Conservation (phyloP, 2,329 filamentous ascomycete species). For the Exophiala oligosperma region DNA sequence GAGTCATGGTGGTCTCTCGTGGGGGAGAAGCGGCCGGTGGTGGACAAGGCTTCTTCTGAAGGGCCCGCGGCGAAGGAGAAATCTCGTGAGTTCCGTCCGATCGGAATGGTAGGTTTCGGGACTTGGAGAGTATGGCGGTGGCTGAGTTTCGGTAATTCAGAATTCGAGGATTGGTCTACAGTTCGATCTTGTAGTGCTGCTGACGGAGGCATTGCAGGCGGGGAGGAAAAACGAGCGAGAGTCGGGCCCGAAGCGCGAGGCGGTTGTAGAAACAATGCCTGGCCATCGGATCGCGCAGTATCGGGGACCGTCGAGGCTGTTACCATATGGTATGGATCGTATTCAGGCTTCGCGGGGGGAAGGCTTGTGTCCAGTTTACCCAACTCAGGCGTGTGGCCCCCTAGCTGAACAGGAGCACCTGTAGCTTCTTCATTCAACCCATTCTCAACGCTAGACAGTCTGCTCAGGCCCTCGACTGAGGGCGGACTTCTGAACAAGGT, state of each 20-base stretch:
- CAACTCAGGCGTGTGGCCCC: slow-evolving; percentile 30
- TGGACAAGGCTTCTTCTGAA: slow-evolving; percentile 61
- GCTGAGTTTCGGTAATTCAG: slow-evolving; percentile 61
- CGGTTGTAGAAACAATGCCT: slow-evolving; percentile 1
- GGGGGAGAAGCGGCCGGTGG: slow-evolving; percentile 81
- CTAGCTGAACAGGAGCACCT: slow-evolving; percentile 29
- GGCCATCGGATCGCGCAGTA: slow-evolving; percentile 27
- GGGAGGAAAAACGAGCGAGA: slow-evolving; percentile 42
- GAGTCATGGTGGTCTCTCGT: slow-evolving; percentile 42
- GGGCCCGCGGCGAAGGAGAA: slow-evolving; percentile 46
- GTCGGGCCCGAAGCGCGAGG: slow-evolving; percentile 6
- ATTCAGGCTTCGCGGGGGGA: slow-evolving; percentile 25
- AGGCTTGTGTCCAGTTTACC: slow-evolving; percentile 17
- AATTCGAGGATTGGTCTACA: slow-evolving; percentile 47
- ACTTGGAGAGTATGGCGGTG: slow-evolving; percentile 89
- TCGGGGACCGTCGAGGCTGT: slow-evolving; percentile 37
- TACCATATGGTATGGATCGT: slow-evolving; percentile 32
- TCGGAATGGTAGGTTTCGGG: slow-evolving; percentile 63
- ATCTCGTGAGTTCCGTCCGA: slow-evolving; percentile 67
- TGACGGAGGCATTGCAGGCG: slow-evolving; percentile 61
- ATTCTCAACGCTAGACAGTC: slow-evolving; percentile 27
- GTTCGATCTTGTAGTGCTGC: slow-evolving; percentile 19
- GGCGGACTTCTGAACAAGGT: slow-evolving; percentile 31
- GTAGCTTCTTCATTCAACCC: slow-evolving; percentile 13
- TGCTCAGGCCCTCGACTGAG: slow-evolving; percentile 27